Evolutionary conservation across 306 rosid species (phyloP), one percentile per base, ranked within the genome.

Genomic region (Vigna radiata): DNA sequence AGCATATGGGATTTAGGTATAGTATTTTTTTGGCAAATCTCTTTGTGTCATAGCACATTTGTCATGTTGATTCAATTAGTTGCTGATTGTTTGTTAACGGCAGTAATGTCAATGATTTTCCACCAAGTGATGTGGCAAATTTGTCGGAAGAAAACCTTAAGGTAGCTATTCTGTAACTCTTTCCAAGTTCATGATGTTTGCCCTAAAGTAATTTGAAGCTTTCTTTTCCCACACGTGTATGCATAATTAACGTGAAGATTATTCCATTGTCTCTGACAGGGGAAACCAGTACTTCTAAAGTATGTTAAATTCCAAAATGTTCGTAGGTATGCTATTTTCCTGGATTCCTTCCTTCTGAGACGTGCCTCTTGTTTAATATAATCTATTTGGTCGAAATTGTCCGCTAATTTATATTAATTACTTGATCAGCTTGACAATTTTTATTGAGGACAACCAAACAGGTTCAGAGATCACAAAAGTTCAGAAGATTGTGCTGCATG

Each of bases 1-100:
- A 95, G 86, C 91, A 95, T 86, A 95, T 95, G 99, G 99, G 99
- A 62, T 95, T 95, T 74, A 90, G 97, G 99, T 95, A 90, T 76
- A 36, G 41, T n/a, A n/a, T 60, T 61, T 82, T 60, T 61, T 82
- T 16, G 75, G 63, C 49, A 78, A 31, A 23, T n/a, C 18, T 46
- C 59, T 23, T 23, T 25, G 27, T 68, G 59, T 79, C 6, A 4
- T 80, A 15, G 50, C 43, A 49, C 6, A 11, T 79, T 33, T 85
- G 74, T 25, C 55, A 7, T 18, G 25, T 37, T 21, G 27, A 25
- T 74, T 71, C 9, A 61, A 64, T 53, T 71, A 10, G 74, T 80
- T 84, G 19, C 77, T 70, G 81, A 43, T 83, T 78, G 31, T 67
- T 72, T 84, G 59, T 81, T 60, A 73, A 74, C 83, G 44, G 67